Conservation (phyloP, 2,329 filamentous ascomycete species). For the Clonostachys solani region DNA sequence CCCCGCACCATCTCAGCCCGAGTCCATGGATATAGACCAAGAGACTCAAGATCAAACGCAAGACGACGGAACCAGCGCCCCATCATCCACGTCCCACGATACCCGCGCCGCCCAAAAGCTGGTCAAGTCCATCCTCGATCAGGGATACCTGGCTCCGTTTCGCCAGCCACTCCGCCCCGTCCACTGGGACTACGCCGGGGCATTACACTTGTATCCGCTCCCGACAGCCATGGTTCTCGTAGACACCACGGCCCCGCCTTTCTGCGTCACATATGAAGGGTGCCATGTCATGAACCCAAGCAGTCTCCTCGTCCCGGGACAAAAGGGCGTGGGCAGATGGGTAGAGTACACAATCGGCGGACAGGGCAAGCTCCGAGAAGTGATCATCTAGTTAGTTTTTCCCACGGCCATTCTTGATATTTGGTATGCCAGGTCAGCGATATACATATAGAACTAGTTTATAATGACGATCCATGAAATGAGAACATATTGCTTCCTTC, state of each 20-base stretch:
- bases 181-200: slow-evolving; percentile 80
- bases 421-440: no score
- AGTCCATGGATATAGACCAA: slow-evolving; percentile 35
- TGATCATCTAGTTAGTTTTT: slow-evolving; percentile 42
- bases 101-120: slow-evolving; percentile 65
- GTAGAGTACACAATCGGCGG: slow-evolving; percentile 76
- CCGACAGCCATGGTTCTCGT: slow-evolving; percentile 80
- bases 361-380: slow-evolving; percentile 60
- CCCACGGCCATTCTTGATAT: no score
- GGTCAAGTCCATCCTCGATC: slow-evolving; percentile 87
- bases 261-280: slow-evolving; percentile 87
- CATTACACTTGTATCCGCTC: slow-evolving; percentile 80
- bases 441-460: no score
- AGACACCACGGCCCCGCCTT: slow-evolving; percentile 77
- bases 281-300: slow-evolving; percentile 96
- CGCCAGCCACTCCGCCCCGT: slow-evolving; percentile 74
- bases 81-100: slow-evolving; percentile 29
- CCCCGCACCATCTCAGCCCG: slow-evolving; percentile 7
- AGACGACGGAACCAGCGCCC: slow-evolving; percentile 6
- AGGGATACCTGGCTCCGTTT: slow-evolving; percentile 86
- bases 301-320: slow-evolving; percentile 64
- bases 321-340: slow-evolving; percentile 72
- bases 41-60: no score
- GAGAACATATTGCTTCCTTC: no score
- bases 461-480: no score